These are phyloP conservation scores for Populus nigra DNA, from an alignment of 345 rosid genomes.

Conservation along the genomic window DNA sequence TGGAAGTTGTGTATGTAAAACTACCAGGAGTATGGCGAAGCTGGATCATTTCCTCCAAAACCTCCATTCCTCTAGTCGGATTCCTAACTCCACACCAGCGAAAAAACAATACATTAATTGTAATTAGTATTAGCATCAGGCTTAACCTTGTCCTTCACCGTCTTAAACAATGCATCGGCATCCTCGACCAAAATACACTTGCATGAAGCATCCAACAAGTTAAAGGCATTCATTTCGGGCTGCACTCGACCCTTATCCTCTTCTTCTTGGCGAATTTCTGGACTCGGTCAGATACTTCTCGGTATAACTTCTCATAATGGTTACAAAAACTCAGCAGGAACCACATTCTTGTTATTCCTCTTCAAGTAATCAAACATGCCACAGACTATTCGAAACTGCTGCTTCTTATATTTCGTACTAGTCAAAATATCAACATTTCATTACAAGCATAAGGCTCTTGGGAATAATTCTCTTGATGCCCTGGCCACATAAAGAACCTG, in stretches of 20 bases:
- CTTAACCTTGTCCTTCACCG: constrained; percentile 55
- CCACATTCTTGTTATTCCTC: constrained; percentile 45
- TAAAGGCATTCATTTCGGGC: constrained; percentile 81
- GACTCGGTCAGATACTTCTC: constrained; percentile 71
- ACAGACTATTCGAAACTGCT: constrained; percentile 72
- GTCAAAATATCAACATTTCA: constrained; percentile 78
- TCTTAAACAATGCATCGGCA: constrained; percentile 54
- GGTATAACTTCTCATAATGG: constrained; percentile 60
- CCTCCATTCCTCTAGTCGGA: constrained; percentile 60
- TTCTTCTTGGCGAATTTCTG: constrained; percentile 87
- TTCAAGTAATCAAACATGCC: constrained; percentile 87
- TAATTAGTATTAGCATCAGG: constrained; percentile 58
- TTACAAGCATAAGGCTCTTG: constrained; percentile 66
- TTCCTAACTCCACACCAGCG: constrained; percentile 91
- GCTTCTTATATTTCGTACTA: constrained; percentile 73
- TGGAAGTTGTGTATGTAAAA: constrained; percentile 82
- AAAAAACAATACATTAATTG: constrained; percentile 62
- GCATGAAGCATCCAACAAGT: constrained; percentile 82
- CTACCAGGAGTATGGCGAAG: constrained; percentile 72
- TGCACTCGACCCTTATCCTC: constrained; percentile 52
- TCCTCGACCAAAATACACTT: constrained; percentile 76
- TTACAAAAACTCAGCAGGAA: constrained; percentile 55
- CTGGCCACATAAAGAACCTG: constrained; percentile 84
- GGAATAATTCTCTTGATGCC: constrained; percentile 48
- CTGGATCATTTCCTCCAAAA: constrained; percentile 79